Base-by-base conservation (phyloP, 106 monocot genomes). In the Alisma plantagoaquatica region DNA sequence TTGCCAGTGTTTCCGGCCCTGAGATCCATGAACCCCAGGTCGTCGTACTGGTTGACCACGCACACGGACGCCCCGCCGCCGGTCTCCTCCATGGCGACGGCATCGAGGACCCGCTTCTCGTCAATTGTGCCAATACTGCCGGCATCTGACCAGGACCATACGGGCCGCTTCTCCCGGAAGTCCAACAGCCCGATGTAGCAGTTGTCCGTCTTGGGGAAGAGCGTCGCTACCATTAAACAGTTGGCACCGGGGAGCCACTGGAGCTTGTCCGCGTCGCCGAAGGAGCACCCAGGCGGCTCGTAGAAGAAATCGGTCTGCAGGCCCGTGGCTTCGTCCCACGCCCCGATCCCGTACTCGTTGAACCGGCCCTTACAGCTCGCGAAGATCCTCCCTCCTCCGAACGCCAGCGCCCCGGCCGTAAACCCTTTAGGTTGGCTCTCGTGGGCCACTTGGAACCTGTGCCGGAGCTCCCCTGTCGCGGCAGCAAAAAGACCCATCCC, bases 1-100 rank as follows among this genome's bases (percentile, higher is more conserved):
- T 45, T 33, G 1, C 41, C 33, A 5, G 10, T 29, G 14, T 49
- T 72, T n/a, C 46, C 60, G 11, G 57, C 70, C 51, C 92, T 55
- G 19, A 87, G 33, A 18, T 92, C 92, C 41, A 92, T 68, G 69
- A 92, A 92, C 20, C 92, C 92, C 51, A 92, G 46, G 43, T 92
- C 92, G 5, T 82, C 92, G 32, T 79, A 86, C 69, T 92, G 92
- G 50, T 92, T 92, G 7, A 92, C 81, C 1, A 92, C 86, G 33
- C 92, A 92, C 12, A 92, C 65, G 1, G 76, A 86, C 3, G 38
- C 63, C n/a, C n/a, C n/a, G n/a, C n/a, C n/a, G n/a, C n/a, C n/a
- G 18, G 47, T 33, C 18, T 92, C 86, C 59, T 92, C 86, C 69
- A 87, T 82, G 3, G 79, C 82, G 4, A 86, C 68, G 9, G 86